phyloP scores from a whole-genome alignment of 495 filamentous ascomycete genomes.

The Penicillium cosmopolitanum region DNA sequence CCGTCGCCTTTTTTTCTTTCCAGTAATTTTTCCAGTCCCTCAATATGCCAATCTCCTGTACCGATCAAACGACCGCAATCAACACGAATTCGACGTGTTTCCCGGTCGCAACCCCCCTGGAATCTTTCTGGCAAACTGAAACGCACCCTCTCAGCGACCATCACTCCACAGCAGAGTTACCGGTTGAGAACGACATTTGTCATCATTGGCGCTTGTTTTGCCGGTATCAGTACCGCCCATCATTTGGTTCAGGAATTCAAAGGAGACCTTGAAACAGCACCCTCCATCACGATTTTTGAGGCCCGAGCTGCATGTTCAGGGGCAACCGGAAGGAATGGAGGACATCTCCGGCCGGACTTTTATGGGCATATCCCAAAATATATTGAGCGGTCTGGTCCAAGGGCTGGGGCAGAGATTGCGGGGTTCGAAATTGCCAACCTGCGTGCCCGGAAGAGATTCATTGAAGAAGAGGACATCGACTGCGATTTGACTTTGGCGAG shows the following conservation, averaged over 20 bases:
- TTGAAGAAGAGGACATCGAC: constrained; percentile 43
- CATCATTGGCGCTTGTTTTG: constrained; percentile 73
- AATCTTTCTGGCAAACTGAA: constrained; percentile 66
- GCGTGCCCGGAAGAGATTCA: constrained; percentile 33
- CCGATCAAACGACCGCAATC: neutral
- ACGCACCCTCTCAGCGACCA: constrained; percentile 54
- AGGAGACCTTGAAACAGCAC: neutral
- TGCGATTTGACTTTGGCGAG: constrained; percentile 45
- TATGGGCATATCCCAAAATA: constrained; percentile 39
- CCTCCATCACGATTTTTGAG: constrained; percentile 39
- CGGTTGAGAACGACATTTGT: constrained; percentile 58
- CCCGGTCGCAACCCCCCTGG: constrained; percentile 57
- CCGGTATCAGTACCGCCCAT: constrained; percentile 64
- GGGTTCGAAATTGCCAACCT: constrained; percentile 39
- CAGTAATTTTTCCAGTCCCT: neutral
- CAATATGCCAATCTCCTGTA: constrained; percentile 1
- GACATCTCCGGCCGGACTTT: constrained; percentile 37
- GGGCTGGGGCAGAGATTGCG: constrained; percentile 28
- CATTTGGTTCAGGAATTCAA: constrained; percentile 50
- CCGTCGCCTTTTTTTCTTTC: neutral
- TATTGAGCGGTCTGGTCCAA: constrained; percentile 26
- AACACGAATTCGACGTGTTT: constrained; percentile 19
- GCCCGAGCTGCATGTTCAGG: constrained; percentile 44
- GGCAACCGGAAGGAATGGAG: constrained; percentile 45
- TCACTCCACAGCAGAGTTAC: constrained; percentile 51